Base-by-base conservation (phyloP, 2,329 filamentous ascomycete species). In the Macrophomina tecta region DNA sequence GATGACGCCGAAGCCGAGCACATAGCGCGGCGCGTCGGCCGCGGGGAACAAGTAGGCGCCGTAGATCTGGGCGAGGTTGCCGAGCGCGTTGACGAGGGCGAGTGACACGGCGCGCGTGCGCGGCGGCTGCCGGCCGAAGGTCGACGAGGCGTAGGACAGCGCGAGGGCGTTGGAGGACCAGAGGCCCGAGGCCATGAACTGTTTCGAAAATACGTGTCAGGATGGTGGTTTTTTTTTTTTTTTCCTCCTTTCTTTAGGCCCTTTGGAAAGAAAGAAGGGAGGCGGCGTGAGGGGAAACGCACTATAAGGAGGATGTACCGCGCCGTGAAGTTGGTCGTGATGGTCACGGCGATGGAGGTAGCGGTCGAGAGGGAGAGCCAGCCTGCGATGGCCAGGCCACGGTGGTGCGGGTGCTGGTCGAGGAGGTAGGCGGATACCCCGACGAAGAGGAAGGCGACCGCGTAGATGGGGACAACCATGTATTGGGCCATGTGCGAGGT, bases 41-140 rank as follows among this genome's bases (percentile, higher is more conserved):
- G 74, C 72, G 0, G 85, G 85, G 73, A 86, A 87, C 2, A 87
- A 70, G 69, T 86, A 72, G 0, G 83, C 80, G 9, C 85, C 85
- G 68, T 87, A 87, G 18, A 87, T 86, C 68, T 85, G 82, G 0
- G 84, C 82, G 11, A 86, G 72, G 68, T 86, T 87, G 3, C 83
- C 85, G 71, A 86, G 76, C 0, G 83, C 82, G 69, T 86, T 86
- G 46, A 86, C 82, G 9, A 86, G 72, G 1, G 84, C 85, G 28
- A 87, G 73, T 3, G 79, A 79, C n/a, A 87, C 80, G 14, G 80
- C 84, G n/a, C 85, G 74, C 3, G 81, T 80, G 69, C 86, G 83
- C 0, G 79, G 80, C 23, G 78, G 76, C 80, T 86, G 82, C 18
- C 76, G 73, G 1, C 80, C 80, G 70, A 87, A 86, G 0, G 83